phyloP scores from a whole-genome alignment of 2,329 filamentous ascomycete species.

The Nemania sp. region DNA sequence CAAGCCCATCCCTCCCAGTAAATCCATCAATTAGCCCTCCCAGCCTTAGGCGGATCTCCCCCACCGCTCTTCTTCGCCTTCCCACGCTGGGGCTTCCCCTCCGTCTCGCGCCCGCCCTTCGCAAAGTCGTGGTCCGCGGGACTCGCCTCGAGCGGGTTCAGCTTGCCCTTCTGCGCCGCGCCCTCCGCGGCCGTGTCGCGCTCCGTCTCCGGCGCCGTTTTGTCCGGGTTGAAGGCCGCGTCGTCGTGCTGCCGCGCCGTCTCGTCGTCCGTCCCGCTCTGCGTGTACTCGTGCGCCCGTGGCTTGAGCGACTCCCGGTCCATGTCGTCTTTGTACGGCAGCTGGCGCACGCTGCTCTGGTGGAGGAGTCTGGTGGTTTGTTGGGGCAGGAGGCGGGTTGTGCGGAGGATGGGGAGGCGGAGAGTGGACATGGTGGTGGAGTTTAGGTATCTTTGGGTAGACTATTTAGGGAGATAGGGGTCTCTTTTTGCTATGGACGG shows the following conservation, averaged over 20 bases:
- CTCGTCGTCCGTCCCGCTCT: conserved; percentile 73
- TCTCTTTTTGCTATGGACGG: too few species aligned
- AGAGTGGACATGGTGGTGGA: conserved; percentile 25
- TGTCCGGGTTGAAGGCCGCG: conserved; percentile 75
- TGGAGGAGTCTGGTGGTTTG: conserved; percentile 49
- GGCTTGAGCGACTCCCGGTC: conserved; percentile 74
- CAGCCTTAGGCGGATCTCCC: conserved; percentile 48
- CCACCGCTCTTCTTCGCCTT: conserved; percentile 50
- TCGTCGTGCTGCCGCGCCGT: conserved; percentile 66
- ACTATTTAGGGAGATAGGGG: too few species aligned
- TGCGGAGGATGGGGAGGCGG: conserved; percentile 28
- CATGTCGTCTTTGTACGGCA: conserved; percentile 64
- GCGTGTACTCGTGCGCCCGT: conserved; percentile 73
- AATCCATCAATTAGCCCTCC: conserved; percentile 46
- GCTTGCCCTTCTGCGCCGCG: conserved; percentile 51
- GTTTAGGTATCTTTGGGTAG: neutral
- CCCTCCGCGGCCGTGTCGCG: conserved; percentile 53
- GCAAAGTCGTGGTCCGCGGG: conserved; percentile 61
- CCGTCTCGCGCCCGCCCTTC: conserved; percentile 40
- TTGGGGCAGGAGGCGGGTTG: conserved; percentile 22
- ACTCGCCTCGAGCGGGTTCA: conserved; percentile 57
- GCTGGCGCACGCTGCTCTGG: conserved; percentile 44
- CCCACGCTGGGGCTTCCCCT: conserved; percentile 51
- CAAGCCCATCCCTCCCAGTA: neutral
- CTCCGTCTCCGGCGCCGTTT: conserved; percentile 75